phyloP scores from a whole-genome alignment of 169 alveolate species.

The Babesia ovis region DNA sequence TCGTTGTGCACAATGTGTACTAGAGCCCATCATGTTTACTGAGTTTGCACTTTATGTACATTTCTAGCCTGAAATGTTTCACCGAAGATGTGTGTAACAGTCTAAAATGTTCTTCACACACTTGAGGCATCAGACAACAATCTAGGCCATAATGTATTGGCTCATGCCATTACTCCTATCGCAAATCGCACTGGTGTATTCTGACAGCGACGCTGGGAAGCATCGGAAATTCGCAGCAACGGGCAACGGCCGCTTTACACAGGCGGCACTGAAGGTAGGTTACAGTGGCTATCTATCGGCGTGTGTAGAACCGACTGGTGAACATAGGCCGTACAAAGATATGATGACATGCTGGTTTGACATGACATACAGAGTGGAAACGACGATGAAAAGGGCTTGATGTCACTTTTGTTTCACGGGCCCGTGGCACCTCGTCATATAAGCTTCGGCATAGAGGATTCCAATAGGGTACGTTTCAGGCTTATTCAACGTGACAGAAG shows the following conservation, averaged over 20 bases:
- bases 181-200: neutral
- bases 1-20: neutral
- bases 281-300: neutral
- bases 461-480: slow-evolving; percentile 54
- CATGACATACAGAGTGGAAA: slow-evolving; percentile 6
- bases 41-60: neutral
- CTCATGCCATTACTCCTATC: neutral
- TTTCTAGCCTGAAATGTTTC: no score
- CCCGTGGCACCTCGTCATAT: slow-evolving; percentile 43
- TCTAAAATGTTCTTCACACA: no score
- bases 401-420: slow-evolving; percentile 62
- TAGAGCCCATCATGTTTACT: neutral
- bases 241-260: neutral
- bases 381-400: slow-evolving; percentile 22
- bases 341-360: no score
- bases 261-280: slow-evolving; percentile 17
- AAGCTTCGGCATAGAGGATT: slow-evolving; percentile 60
- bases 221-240: neutral
- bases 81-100: no score
- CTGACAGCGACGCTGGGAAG: neutral
- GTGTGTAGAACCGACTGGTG: no score
- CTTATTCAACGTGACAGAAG: neutral
- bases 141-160: no score
- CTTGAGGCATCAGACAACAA: no score
- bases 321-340: no score